Conservation (phyloP, 2,329 filamentous ascomycete genomes). For the Clonostachys byssicola region DNA sequence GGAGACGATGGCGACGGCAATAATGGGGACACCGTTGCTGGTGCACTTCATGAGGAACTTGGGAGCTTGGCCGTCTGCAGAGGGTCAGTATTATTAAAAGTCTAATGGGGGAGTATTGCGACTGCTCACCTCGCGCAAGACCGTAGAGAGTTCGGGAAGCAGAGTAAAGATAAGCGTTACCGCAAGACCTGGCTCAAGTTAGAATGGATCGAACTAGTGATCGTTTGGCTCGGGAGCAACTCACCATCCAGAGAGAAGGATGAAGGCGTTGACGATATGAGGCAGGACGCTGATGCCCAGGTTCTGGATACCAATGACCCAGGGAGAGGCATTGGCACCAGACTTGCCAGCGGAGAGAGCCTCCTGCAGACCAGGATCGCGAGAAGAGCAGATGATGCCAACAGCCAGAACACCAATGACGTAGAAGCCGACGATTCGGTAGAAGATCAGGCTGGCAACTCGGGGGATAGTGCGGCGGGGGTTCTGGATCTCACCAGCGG, state of each 20-base stretch:
- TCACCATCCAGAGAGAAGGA: slow-evolving; percentile 41
- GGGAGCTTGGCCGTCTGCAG: slow-evolving; percentile 34
- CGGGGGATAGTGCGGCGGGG: slow-evolving; percentile 61
- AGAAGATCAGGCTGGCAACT: slow-evolving; percentile 71
- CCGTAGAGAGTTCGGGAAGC: slow-evolving; percentile 40
- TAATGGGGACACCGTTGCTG: slow-evolving; percentile 53
- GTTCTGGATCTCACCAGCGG: slow-evolving; percentile 57
- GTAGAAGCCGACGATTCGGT: slow-evolving; percentile 68
- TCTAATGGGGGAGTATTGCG: no score
- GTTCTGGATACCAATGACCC: slow-evolving; percentile 56
- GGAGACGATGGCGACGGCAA: slow-evolving; percentile 42
- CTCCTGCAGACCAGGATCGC: slow-evolving; percentile 31
- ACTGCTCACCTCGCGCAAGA: slow-evolving; percentile 27
- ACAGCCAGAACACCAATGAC: slow-evolving; percentile 58
- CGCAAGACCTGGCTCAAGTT: slow-evolving; percentile 38
- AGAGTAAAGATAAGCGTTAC: slow-evolving; percentile 44
- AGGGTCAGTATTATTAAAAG: no score
- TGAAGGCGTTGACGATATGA: slow-evolving; percentile 53
- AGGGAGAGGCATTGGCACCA: slow-evolving; percentile 55
- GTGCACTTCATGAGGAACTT: slow-evolving; percentile 52
- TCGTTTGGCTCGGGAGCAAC: slow-evolving; percentile 11
- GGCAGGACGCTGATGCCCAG: slow-evolving; percentile 45
- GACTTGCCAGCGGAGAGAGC: slow-evolving; percentile 37
- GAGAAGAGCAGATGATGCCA: slow-evolving; percentile 49
- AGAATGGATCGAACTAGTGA: slow-evolving; percentile 25